Conservation (phyloP, 345 rosid species). For the Citrus unshiu region DNA sequence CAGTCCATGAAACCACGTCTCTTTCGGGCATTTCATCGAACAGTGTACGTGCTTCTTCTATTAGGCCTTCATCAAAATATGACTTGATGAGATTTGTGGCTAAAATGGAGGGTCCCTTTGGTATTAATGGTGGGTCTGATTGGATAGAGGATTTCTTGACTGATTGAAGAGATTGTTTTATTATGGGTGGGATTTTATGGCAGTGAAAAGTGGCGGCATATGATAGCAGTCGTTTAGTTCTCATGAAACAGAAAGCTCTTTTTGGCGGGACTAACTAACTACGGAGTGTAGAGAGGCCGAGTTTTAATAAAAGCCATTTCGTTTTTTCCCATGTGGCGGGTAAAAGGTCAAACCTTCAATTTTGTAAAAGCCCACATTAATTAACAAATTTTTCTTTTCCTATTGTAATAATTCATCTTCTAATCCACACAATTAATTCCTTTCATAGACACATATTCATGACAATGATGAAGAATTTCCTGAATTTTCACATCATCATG, state of each 20-base stretch:
- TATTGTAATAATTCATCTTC: too few species aligned
- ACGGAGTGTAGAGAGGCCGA: background rate
- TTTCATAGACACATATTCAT: too few species aligned
- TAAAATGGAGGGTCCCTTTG: slow-evolving; percentile 53
- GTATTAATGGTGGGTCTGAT: slow-evolving; percentile 15
- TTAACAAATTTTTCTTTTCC: too few species aligned
- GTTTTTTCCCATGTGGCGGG: too few species aligned
- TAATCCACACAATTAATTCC: too few species aligned
- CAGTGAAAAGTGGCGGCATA: slow-evolving; percentile 11
- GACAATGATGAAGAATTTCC: too few species aligned
- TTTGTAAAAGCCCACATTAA: background rate
- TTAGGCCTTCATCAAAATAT: slow-evolving; percentile 38
- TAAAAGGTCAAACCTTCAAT: background rate
- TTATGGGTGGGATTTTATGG: slow-evolving; percentile 35
- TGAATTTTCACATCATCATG: background rate
- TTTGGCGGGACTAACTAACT: background rate
- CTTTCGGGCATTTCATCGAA: slow-evolving; percentile 66
- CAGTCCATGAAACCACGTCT: slow-evolving; percentile 79
- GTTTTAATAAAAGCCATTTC: background rate
- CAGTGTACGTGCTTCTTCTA: slow-evolving; percentile 46
- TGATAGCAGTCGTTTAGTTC: slow-evolving; percentile 25
- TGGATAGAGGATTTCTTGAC: slow-evolving; percentile 22
- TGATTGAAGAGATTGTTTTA: slow-evolving; percentile 41
- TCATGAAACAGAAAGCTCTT: slow-evolving; percentile 20
- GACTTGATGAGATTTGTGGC: slow-evolving; percentile 65